These are phyloP conservation scores for Aureobasidium subglaciale DNA, from an alignment of 2,329 filamentous ascomycete species.

Conservation along the genomic window DNA sequence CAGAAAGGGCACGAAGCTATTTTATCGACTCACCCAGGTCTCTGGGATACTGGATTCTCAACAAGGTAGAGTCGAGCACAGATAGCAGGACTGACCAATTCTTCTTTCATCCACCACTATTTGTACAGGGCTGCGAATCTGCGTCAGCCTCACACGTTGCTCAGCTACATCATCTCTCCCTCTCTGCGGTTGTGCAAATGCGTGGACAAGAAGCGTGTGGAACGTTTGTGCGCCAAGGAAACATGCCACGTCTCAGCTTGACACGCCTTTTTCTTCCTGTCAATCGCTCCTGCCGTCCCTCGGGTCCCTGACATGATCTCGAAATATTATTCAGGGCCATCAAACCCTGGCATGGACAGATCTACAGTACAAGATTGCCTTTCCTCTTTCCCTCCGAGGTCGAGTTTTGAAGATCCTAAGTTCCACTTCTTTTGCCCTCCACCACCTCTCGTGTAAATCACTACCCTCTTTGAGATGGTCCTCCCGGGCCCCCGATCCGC, in stretches of 20 bases:
- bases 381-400: background rate
- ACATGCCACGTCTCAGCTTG: slow-evolving; percentile 13
- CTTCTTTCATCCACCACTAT: background rate
- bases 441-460: slow-evolving; percentile 5
- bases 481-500: background rate
- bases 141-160: slow-evolving; percentile 10
- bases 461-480: background rate
- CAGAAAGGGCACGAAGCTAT: background rate
- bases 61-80: background rate
- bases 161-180: background rate
- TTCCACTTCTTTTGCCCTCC: background rate
- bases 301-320: slow-evolving; percentile 5
- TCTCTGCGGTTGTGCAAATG: slow-evolving; percentile 4
- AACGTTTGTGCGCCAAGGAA: slow-evolving; percentile 9
- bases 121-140: background rate
- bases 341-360: background rate
- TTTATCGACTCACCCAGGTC: slow-evolving; percentile 1
- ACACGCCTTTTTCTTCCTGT: background rate
- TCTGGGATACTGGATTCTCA: slow-evolving; percentile 1
- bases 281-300: background rate
- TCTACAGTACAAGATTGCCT: slow-evolving; percentile 6
- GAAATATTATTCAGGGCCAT: background rate
- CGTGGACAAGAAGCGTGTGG: background rate
- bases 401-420: background rate
- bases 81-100: background rate